Conservation (phyloP, 768 basidiomycete genomes). For the Lentinula lateritia region DNA sequence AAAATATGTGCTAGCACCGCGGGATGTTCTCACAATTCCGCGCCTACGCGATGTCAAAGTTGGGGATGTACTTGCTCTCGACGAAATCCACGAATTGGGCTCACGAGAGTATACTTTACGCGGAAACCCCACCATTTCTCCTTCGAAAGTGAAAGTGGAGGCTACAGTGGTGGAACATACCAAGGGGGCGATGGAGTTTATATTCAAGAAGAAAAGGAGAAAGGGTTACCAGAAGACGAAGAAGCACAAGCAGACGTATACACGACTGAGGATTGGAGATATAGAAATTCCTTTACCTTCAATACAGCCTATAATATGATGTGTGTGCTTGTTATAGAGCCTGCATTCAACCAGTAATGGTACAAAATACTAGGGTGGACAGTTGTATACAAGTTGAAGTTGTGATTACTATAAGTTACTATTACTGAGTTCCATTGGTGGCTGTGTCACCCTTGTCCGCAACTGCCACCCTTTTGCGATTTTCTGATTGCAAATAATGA, state of each 20-base stretch:
- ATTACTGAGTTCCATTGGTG: not conserved
- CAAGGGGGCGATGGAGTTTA: conserved; percentile 86
- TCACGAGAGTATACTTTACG: conserved; percentile 92
- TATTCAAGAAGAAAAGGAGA: conserved; percentile 96
- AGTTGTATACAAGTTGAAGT: not conserved
- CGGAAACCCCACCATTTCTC: conserved; percentile 65
- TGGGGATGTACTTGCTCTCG: conserved; percentile 78
- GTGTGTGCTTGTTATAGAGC: not conserved
- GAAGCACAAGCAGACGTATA: conserved; percentile 90
- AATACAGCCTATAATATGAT: conserved; percentile 1
- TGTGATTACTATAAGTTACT: not conserved
- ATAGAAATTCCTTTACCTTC: conserved; percentile 43
- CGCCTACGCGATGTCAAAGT: conserved; percentile 80
- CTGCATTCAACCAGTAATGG: not conserved
- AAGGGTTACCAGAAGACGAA: conserved; percentile 97
- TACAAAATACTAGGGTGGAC: too few relatives aligned
- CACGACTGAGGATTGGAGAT: conserved; percentile 86
- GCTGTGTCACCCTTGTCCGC: not conserved
- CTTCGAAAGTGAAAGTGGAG: conserved; percentile 62
- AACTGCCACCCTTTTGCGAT: not conserved
- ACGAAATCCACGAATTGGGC: conserved; percentile 89
- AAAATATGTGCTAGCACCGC: conserved; percentile 85
- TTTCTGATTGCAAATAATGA: not conserved
- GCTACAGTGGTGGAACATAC: conserved; percentile 98
- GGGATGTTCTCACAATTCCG: conserved; percentile 91